Base-by-base conservation (phyloP, 257 asterid species). In the Capsicum rhomboideum region DNA sequence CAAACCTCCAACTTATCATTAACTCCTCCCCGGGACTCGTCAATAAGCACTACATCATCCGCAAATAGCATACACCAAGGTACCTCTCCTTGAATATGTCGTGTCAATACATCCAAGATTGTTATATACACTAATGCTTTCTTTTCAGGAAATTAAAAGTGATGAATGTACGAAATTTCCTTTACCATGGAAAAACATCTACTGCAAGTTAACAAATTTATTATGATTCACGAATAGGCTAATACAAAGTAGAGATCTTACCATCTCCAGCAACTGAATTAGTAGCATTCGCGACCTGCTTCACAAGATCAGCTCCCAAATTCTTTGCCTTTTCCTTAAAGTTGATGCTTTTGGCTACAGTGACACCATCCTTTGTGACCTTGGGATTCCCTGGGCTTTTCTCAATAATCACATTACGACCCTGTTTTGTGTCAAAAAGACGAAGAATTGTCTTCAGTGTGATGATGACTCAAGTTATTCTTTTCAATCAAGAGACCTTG, bases 241-340 rank as follows among this genome's bases (percentile, higher is more conserved):
- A 63, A 79, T 69, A 85, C 49, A 85, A 80, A 87, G 84, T 59
- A 63, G 55, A 85, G 86, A 64, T 61, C 85, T 91, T 93, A 95
- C 99, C 99, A 90, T 95, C 99, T 37, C 99, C 99, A 69, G 98
- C 99, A 83, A 87, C 93, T 74, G 88, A 88, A 87, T 93, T 95
- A 78, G 99, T 95, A 23, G 99, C 97, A 86, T 89, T 90, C 1
- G 98, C 99, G 42, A 95, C 99, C 90, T 92, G 94, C 92, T 95
- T 95, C 91, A 95, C 95, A 56, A 94, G 94, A n/a, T 92, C 91
- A 29, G 99, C 99, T 66, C 99, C 99, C 40, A 92, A 8, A 87
- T 94, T 94, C 88, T 95, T 95, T 66, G 94, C 88, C 88, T 89
- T 95, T 46, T 94, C 90, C 55, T 88, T 61, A 80, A 95, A 94